Base-by-base conservation (phyloP, 495 filamentous ascomycete genomes). In the Hypoxylon lienhwacheense region DNA sequence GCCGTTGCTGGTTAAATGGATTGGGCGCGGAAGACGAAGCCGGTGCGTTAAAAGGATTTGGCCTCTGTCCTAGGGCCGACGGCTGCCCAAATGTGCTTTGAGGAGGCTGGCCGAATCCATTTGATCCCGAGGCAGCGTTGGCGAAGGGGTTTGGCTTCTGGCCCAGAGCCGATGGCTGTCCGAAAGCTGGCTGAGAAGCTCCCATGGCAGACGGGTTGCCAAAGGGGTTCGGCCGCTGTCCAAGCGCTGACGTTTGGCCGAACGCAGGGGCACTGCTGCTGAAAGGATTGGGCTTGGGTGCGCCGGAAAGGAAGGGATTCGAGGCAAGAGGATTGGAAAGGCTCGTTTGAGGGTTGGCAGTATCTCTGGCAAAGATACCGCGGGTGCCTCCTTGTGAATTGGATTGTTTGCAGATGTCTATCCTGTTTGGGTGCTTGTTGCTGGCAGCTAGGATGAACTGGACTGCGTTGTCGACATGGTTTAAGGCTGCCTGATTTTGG, bases 371-470 rank as follows among this genome's bases (percentile, higher is more conserved):
- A 29, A 73, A 69, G 17, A 66, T 57, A 0, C 60, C 65, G 8
- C 48, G 59, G 1, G 61, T 54, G 11, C 44, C 55, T 5, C 72
- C 73, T 37, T 73, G 74, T 3, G 69, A 44, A 15, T 58, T 66
- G 41, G 49, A 59, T 33, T 72, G 74, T 34, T 79, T 76, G 61
- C 74, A 79, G 8, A 91, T 84, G 61, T 95, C 91, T 41, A 82
- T 74, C 10, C 90, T 81, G 60, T 95, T 95, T 0, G 88, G 89
- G 63, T 92, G 91, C 35, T 85, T 80, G 29, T 90, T 85, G 24
- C 67, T 79, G 14, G 79, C 85, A 11, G 83, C 80, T 8, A 84
- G 63, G 16, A 96, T 70, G 63, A 86, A 95, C 35, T 86, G 77
- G 35, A 89, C 74, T 2, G 90, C 91, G 3, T 81, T 85, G 51